Percentiles rank a stretch among this genome's conserved stretches.
phyloP scores from a whole-genome alignment of 1,139 yeast species.

The Zygoascus hellenicus region DNA sequence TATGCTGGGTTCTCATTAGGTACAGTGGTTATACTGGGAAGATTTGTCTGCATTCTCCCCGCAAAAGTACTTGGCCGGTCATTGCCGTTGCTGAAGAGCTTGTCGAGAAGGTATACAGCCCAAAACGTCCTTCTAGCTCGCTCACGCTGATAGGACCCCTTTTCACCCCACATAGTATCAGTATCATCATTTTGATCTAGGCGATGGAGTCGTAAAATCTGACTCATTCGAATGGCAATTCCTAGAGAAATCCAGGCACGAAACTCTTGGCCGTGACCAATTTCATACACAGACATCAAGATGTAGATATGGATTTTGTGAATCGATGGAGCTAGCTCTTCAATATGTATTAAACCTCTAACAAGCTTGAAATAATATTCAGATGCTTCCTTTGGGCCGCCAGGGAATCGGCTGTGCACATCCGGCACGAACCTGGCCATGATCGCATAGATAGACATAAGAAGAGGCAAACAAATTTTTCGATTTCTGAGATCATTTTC shows the following conservation, averaged over 20 bases:
- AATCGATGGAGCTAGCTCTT: not conserved
- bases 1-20: not conserved
- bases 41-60: not conserved
- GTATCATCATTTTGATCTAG: not conserved
- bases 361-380: slow-evolving; percentile 1
- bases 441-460: slow-evolving; percentile 3
- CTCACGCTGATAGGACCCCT: not conserved
- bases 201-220: slow-evolving; percentile 2
- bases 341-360: not conserved
- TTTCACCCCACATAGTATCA: not conserved
- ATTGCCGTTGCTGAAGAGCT: slow-evolving; percentile 4
- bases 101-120: slow-evolving; percentile 3
- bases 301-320: slow-evolving; percentile 1
- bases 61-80: not conserved
- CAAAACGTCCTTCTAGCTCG: slow-evolving; percentile 2
- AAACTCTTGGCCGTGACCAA: slow-evolving; percentile 3
- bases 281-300: slow-evolving; percentile 2
- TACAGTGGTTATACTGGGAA: not conserved
- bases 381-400: not conserved
- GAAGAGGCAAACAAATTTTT: slow-evolving; percentile 1
- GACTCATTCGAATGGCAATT: slow-evolving; percentile 3
- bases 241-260: slow-evolving; percentile 5
- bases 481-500: not conserved
- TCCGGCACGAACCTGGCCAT: slow-evolving; percentile 4
- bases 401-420: not conserved